Evolutionary conservation across 2,329 filamentous ascomycete species (phyloP).

Genomic region (Colletotrichum tropicicola): DNA sequence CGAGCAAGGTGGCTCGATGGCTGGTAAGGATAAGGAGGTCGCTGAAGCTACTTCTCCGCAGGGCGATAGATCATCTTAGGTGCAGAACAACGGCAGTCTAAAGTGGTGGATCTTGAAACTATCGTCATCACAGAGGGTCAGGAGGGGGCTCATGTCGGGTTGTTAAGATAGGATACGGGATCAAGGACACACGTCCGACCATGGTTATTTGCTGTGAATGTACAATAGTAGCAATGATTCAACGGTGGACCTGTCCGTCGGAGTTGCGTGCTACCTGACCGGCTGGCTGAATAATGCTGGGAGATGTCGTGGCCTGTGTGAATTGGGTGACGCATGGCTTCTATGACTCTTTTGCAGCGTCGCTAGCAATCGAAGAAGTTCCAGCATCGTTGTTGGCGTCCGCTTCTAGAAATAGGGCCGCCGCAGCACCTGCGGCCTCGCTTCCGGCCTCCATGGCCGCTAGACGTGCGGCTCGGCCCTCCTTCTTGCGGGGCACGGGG

Average conservation of each 20-base stretch:
- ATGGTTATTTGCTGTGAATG: no score
- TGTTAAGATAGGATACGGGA: no score
- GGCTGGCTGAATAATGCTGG: not conserved
- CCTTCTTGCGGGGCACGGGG: conserved; percentile 63
- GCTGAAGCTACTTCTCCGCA: conserved; percentile 26
- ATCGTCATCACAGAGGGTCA: no score
- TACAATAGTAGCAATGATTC: no score
- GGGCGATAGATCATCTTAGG: conserved; percentile 1
- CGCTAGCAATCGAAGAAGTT: not conserved
- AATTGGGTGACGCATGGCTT: no score
- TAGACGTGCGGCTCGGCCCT: conserved; percentile 62
- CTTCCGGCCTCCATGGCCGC: conserved; percentile 50
- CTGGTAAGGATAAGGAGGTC: conserved; percentile 23
- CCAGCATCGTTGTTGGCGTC: not conserved
- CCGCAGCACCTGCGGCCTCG: not conserved
- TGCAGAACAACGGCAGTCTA: not conserved
- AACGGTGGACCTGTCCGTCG: no score
- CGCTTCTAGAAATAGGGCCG: not conserved
- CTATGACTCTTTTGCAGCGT: not conserved
- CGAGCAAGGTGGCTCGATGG: conserved; percentile 25
- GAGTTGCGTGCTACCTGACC: no score
- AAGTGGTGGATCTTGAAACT: not conserved
- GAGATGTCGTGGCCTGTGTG: no score
- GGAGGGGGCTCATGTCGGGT: no score
- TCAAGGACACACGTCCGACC: no score